phyloP scores from a whole-genome alignment of 2,329 filamentous ascomycete species.

The Penicillium sp. region DNA sequence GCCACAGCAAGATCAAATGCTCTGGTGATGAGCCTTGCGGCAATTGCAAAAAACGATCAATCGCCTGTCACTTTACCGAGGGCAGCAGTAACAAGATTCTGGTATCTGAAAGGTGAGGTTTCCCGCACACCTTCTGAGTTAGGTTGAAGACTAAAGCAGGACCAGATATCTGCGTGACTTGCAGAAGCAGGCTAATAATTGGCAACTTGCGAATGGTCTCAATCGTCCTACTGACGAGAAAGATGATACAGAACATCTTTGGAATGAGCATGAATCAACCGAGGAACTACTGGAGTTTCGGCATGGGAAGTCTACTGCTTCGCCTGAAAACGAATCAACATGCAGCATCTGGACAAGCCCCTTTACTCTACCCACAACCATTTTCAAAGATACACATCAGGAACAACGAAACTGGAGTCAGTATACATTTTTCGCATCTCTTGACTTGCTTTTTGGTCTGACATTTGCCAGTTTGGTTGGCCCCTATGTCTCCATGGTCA shows the following conservation, averaged over 20 bases:
- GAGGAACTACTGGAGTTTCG: not conserved
- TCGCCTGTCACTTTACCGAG: not conserved
- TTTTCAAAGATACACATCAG: slow-evolving; percentile 7
- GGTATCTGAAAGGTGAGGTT: not conserved
- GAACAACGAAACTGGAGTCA: slow-evolving; percentile 1
- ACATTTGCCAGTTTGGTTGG: slow-evolving; percentile 11
- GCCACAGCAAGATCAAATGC: slow-evolving; percentile 47
- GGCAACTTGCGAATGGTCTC: not conserved
- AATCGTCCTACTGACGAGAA: not conserved
- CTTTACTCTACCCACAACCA: slow-evolving; percentile 11
- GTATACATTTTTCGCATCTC: not conserved
- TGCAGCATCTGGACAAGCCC: slow-evolving; percentile 16
- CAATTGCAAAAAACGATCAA: slow-evolving; percentile 20
- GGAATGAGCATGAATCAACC: not conserved
- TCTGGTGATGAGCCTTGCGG: slow-evolving; percentile 42
- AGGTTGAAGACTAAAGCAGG: not conserved
- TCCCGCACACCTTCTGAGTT: not conserved
- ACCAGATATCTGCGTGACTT: not conserved
- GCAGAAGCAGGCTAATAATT: not conserved
- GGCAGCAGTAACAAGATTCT: not conserved
- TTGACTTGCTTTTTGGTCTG: not conserved
- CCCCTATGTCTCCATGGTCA: slow-evolving; percentile 14
- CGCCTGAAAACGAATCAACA: not conserved
- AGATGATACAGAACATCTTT: not conserved
- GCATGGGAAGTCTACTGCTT: not conserved